Base-by-base conservation (phyloP, 352 stramenopile genomes). In the Pythium guiyangense region DNA sequence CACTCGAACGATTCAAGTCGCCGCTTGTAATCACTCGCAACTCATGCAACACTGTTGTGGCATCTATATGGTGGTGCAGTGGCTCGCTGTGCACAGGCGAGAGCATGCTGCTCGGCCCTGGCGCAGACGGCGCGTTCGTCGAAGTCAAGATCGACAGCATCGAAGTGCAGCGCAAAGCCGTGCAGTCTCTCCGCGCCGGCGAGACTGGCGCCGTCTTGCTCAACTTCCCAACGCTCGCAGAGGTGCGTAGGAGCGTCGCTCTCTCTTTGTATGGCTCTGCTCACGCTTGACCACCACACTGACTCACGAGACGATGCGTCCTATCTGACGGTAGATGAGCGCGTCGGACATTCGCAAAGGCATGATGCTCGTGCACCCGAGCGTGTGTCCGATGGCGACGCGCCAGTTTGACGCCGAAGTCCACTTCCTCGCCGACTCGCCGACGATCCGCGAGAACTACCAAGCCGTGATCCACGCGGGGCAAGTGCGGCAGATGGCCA, bases 401-500 rank as follows among this genome's bases (percentile, higher is more conserved):
- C 40, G 45, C 2, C 56, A 62, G 37, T 62, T 62, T 44, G 56
- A 62, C 39, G 56, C 56, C 3, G 56, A 62, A 29, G 56, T 62
- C 47, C 56, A 54, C 34, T 64, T 58, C 26, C 29, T 56, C 11
- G 35, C 51, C 71, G 74, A 89, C 51, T 64, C 72, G 20, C 67
- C 71, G 15, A 60, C 60, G 26, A 74, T 91, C 47, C 80, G 80
- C 26, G 70, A 88, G 51, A 91, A 91, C 59, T 85, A 84, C 29
- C 77, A 94, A 54, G 84, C 77, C 0, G 79, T 94, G n/a, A 86
- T 94, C 54, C 84, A 94, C 59, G 81, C 79, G 6, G 84, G 84
- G 0, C 81, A 84, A 53, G 81, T 94, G 8, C 75, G 80, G 10
- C 84, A 94, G 65, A 90, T 90, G 79, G 84, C 76, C 29, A 90